Conservation (phyloP, 768 basidiomycete genomes). For the Lactarius quietus region DNA sequence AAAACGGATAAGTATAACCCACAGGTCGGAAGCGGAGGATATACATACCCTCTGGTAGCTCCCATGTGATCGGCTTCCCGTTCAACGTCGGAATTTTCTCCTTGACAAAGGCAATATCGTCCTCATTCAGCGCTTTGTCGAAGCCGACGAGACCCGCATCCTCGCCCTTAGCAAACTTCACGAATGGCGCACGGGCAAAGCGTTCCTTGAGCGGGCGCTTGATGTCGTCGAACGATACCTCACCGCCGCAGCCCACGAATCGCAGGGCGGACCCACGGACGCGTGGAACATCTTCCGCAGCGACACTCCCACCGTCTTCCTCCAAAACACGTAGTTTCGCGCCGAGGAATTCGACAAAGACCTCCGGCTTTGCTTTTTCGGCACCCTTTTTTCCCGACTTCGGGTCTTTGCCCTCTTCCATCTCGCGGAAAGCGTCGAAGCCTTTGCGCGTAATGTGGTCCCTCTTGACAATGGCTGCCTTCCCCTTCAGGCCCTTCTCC, state of each 20-base stretch:
- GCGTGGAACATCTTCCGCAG: conserved; percentile 42
- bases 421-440: conserved; percentile 77
- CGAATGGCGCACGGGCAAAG: conserved; percentile 46
- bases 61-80: conserved; percentile 63
- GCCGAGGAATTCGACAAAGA: conserved; percentile 74
- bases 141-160: conserved; percentile 49
- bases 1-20: neutral
- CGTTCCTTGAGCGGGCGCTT: conserved; percentile 49
- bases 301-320: conserved; percentile 49
- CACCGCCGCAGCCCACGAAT: conserved; percentile 50
- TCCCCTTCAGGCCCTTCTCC: conserved; percentile 84
- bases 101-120: conserved; percentile 67
- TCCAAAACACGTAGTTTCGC: conserved; percentile 59
- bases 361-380: conserved; percentile 44
- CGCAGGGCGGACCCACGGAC: conserved; percentile 45
- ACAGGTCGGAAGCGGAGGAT: neutral
- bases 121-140: conserved; percentile 65
- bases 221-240: conserved; percentile 61
- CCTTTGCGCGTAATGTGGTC: conserved; percentile 51
- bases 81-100: conserved; percentile 62
- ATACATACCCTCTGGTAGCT: conserved; percentile 52
- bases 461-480: conserved; percentile 57
- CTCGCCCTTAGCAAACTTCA: conserved; percentile 46
- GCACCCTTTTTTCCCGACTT: conserved; percentile 33
- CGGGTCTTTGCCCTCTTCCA: conserved; percentile 31